phyloP scores from a whole-genome alignment of 2,329 filamentous ascomycete genomes.

The Arthrobotrys entomopaga region DNA sequence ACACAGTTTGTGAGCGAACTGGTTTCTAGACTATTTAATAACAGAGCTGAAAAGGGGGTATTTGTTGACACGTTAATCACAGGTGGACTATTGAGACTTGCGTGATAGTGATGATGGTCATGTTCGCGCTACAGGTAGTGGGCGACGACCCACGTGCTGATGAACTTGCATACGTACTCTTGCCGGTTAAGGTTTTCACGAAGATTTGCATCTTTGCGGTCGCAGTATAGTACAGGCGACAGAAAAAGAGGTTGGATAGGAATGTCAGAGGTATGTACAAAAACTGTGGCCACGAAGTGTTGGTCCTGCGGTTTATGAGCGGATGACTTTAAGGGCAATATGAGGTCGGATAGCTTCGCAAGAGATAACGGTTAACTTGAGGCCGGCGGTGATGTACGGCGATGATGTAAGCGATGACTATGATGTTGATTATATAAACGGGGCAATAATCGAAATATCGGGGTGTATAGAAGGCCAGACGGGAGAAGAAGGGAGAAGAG shows the following conservation, averaged over 20 bases:
- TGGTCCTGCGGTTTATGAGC: not conserved
- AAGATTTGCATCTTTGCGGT: constrained; percentile 75
- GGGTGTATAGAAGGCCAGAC: not conserved
- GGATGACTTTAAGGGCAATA: not conserved
- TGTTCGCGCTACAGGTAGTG: not conserved
- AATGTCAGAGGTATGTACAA: not conserved
- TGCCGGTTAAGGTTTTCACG: constrained; percentile 82
- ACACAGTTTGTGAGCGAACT: constrained; percentile 4
- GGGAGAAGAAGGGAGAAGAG: constrained; percentile 3
- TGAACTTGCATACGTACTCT: constrained; percentile 67
- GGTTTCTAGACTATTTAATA: no score
- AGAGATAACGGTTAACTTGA: not conserved
- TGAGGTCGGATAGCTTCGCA: not conserved
- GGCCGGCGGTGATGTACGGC: not conserved
- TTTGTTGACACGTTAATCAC: no score
- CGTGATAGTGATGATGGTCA: no score
- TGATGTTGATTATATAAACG: not conserved
- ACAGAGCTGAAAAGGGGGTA: no score
- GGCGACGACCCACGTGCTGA: not conserved
- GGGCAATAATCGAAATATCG: not conserved
- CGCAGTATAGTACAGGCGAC: not conserved
- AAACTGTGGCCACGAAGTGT: not conserved
- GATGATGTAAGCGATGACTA: not conserved
- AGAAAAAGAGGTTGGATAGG: not conserved
- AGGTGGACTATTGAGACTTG: not conserved